Conservation (phyloP, 768 basidiomycete genomes). For the Lactifluus pinguis region DNA sequence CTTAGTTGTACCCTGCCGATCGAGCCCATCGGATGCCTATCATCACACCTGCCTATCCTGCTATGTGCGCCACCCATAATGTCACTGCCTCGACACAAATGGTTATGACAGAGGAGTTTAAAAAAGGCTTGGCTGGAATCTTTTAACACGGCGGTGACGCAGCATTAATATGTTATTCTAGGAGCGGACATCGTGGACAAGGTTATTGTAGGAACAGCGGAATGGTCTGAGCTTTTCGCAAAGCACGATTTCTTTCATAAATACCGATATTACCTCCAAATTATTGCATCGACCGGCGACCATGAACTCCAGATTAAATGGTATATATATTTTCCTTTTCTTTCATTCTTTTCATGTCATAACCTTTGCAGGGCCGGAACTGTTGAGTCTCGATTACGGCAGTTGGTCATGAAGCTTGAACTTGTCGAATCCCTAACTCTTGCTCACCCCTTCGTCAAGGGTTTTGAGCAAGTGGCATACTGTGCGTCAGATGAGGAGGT, state of each 20-base stretch:
- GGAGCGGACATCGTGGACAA: conserved; percentile 91
- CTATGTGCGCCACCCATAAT: conserved; percentile 99
- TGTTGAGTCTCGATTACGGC: conserved; percentile 94
- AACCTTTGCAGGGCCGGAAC: conserved; percentile 64
- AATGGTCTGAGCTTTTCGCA: conserved; percentile 89
- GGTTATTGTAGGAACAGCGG: conserved; percentile 73
- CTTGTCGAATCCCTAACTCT: conserved; percentile 85
- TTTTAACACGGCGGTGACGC: background rate
- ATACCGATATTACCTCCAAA: conserved; percentile 93
- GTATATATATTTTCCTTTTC: conserved; percentile 36
- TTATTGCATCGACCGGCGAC: conserved; percentile 83
- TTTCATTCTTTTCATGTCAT: background rate
- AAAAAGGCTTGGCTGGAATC: conserved; percentile 50
- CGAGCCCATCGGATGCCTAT: conserved; percentile 98
- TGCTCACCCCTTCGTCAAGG: conserved; percentile 93
- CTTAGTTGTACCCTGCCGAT: conserved; percentile 81
- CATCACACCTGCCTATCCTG: conserved; percentile 97
- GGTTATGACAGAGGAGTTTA: conserved; percentile 94
- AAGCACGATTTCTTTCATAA: conserved; percentile 97
- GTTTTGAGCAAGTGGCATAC: conserved; percentile 80
- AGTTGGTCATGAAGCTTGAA: conserved; percentile 96
- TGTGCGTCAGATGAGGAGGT: conserved; percentile 86
- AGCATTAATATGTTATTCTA: conserved; percentile 27
- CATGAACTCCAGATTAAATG: conserved; percentile 88
- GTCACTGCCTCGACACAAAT: conserved; percentile 92